Percentiles rank a stretch among this genome's conserved stretches.
Evolutionary conservation across 2,329 filamentous ascomycete genomes (phyloP).

Genomic region (Talaromyces sp.): DNA sequence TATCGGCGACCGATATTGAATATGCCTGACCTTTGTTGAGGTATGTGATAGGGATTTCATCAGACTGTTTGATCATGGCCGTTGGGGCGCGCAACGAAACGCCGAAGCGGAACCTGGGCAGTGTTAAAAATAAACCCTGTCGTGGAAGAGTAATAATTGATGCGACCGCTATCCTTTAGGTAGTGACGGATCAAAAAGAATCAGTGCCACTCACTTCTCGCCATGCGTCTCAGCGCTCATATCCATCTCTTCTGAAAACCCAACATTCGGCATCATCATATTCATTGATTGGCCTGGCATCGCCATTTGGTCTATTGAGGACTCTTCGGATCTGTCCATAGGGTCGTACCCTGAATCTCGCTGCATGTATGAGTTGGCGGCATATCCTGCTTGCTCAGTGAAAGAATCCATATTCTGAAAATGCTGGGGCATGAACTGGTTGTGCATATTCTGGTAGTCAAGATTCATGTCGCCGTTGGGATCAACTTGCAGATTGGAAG

Average conservation of each 20-base stretch:
- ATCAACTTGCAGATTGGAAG: slow-evolving; percentile 58
- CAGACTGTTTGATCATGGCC: slow-evolving; percentile 79
- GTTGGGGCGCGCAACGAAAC: slow-evolving; percentile 89
- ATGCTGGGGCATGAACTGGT: slow-evolving; percentile 50
- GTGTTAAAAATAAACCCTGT: not conserved
- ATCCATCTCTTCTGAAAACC: slow-evolving; percentile 22
- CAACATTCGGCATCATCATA: slow-evolving; percentile 24
- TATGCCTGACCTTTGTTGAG: slow-evolving; percentile 97
- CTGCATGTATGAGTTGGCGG: slow-evolving; percentile 74
- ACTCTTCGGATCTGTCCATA: slow-evolving; percentile 64
- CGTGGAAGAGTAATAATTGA: not conserved
- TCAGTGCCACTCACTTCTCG: slow-evolving; percentile 50
- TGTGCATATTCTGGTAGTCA: slow-evolving; percentile 47
- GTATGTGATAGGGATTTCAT: slow-evolving; percentile 96
- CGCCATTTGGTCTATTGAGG: slow-evolving; percentile 55
- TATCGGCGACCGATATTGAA: slow-evolving; percentile 78
- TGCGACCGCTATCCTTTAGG: not conserved
- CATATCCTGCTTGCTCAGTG: slow-evolving; percentile 57
- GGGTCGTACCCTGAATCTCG: slow-evolving; percentile 75
- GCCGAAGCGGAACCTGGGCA: slow-evolving; percentile 72
- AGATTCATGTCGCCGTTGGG: slow-evolving; percentile 62
- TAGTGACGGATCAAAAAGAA: slow-evolving; percentile 7
- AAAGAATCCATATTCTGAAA: slow-evolving; percentile 70
- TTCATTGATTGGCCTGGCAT: slow-evolving; percentile 51
- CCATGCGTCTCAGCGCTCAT: slow-evolving; percentile 25